Percentiles rank a stretch among this genome's conserved stretches.
Conservation (phyloP, 768 basidiomycete species). For the Filobasidium floriforme region DNA sequence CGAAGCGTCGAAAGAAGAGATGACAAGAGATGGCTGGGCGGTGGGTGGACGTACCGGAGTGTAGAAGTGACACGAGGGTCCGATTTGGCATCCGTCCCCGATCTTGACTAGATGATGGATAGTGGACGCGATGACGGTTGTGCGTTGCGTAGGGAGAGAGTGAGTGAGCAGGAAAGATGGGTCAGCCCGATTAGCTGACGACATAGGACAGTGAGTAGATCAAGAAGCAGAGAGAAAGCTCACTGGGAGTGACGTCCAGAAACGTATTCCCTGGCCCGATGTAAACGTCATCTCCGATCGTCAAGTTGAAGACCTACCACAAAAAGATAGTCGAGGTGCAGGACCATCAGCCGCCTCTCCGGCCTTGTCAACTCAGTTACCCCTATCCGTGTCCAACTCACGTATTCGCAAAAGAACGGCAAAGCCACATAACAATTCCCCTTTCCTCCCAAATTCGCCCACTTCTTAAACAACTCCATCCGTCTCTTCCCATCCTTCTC, state of each 20-base stretch:
- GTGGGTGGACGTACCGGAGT: constrained; percentile 36
- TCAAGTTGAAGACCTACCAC: constrained; percentile 36
- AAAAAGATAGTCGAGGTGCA: background rate
- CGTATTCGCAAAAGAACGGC: constrained; percentile 39
- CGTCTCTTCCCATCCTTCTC: constrained; percentile 23
- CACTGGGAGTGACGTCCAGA: constrained; percentile 35
- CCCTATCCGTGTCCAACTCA: too few relatives aligned
- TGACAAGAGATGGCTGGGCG: too few relatives aligned
- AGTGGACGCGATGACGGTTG: too few relatives aligned
- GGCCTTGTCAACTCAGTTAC: too few relatives aligned
- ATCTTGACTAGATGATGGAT: too few relatives aligned
- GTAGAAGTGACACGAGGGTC: constrained; percentile 35
- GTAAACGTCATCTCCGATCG: constrained; percentile 31
- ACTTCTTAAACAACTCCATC: constrained; percentile 22
- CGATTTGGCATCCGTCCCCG: constrained; percentile 14
- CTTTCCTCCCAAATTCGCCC: constrained; percentile 15
- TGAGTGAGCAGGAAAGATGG: too few relatives aligned
- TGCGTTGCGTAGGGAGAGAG: too few relatives aligned
- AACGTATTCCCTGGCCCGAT: constrained; percentile 35
- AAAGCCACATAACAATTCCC: constrained; percentile 19
- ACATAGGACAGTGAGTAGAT: background rate
- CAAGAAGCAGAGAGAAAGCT: constrained; percentile 12
- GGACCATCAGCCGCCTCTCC: background rate
- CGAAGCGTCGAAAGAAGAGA: too few relatives aligned
- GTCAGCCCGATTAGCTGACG: too few relatives aligned